Conservation (phyloP, 257 asterid species). For the Gynochthodes officinalis region DNA sequence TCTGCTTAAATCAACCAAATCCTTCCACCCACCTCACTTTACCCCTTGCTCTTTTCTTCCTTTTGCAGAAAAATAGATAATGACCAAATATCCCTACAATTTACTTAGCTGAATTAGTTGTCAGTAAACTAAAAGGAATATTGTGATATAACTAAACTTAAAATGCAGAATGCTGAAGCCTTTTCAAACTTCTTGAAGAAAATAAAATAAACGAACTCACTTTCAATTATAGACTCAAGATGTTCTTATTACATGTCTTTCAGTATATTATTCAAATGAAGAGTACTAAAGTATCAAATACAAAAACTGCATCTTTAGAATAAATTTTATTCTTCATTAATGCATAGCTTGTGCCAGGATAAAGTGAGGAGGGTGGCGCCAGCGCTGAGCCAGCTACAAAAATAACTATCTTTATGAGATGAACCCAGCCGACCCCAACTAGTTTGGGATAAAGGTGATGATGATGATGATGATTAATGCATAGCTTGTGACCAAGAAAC, state of each 20-base stretch:
- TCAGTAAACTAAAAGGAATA: neutral
- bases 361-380: too few species aligned
- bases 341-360: neutral
- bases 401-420: too few species aligned
- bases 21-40: neutral
- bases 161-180: neutral
- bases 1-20: neutral
- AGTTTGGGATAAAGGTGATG: too few species aligned
- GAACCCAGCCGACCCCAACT: too few species aligned
- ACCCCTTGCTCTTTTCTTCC: neutral
- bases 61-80: neutral
- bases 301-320: neutral
- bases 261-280: neutral
- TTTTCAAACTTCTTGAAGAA: neutral
- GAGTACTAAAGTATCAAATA: neutral
- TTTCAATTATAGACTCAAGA: neutral
- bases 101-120: neutral
- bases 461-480: too few species aligned
- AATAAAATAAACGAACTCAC: neutral
- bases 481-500: neutral
- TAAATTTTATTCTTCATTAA: neutral
- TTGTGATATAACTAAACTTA: neutral
- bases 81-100: neutral
- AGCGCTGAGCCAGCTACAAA: too few species aligned
- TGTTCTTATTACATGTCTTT: neutral